phyloP scores from a whole-genome alignment of 352 stramenopile genomes.

The Phytophthora sp. region DNA sequence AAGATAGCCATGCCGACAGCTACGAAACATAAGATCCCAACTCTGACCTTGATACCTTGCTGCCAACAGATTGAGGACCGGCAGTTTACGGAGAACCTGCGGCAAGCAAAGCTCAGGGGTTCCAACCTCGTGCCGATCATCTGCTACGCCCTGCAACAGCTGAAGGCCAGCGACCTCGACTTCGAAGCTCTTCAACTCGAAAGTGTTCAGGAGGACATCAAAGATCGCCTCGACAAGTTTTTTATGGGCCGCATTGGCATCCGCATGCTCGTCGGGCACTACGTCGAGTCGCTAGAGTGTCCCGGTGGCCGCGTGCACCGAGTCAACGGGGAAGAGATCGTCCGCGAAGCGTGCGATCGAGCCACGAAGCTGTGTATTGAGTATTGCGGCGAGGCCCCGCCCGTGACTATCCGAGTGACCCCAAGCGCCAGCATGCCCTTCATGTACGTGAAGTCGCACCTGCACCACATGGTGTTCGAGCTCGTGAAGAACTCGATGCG shows the following conservation, averaged over 20 bases:
- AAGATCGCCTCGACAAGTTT: conserved; percentile 95
- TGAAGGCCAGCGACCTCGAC: conserved; percentile 66
- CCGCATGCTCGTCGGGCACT: conserved; percentile 97
- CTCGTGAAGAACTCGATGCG: conserved; percentile 98
- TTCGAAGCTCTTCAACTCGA: conserved; percentile 61
- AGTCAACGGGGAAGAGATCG: conserved; percentile 70
- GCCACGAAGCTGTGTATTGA: conserved; percentile 58
- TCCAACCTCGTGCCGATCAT: conserved; percentile 82
- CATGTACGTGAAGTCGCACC: conserved; percentile 82
- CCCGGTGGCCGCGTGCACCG: conserved; percentile 77
- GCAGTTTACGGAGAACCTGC: conserved; percentile 68
- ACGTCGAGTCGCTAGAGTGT: conserved; percentile 70
- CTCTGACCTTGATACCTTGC: conserved; percentile 35
- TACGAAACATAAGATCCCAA: background rate
- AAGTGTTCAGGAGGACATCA: conserved; percentile 76
- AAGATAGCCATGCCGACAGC: background rate
- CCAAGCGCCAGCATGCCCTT: conserved; percentile 62
- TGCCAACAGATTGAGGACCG: conserved; percentile 49
- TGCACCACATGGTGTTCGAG: conserved; percentile 94
- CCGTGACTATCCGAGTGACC: conserved; percentile 59
- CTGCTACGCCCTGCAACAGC: conserved; percentile 73
- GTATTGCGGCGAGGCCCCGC: conserved; percentile 62
- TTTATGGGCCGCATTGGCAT: conserved; percentile 99
- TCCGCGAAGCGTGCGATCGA: conserved; percentile 59
- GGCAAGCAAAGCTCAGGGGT: conserved; percentile 55